phyloP scores from a whole-genome alignment of 2,329 filamentous ascomycete genomes.

The Dactylellina parvicollis region DNA sequence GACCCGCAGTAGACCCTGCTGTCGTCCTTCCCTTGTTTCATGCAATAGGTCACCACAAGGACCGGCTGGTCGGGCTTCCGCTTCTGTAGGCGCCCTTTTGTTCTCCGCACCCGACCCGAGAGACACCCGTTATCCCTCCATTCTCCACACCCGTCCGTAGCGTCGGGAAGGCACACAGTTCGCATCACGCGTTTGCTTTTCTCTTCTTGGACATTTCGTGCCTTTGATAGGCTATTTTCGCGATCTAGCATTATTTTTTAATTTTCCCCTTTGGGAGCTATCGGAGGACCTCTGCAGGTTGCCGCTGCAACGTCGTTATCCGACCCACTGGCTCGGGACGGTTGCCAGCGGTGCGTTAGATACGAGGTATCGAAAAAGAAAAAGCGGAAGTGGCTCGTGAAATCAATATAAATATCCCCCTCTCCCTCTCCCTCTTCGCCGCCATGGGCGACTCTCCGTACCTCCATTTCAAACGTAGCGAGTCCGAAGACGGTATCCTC shows the following conservation, averaged over 20 bases:
- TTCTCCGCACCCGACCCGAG: neutral
- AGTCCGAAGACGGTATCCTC: conserved; percentile 42
- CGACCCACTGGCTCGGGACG: conserved; percentile 46
- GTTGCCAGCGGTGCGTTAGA: conserved; percentile 11
- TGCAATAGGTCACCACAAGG: conserved; percentile 35
- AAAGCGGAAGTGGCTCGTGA: conserved; percentile 3
- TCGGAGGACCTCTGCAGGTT: conserved; percentile 12
- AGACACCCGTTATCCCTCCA: conserved; percentile 3
- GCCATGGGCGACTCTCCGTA: conserved; percentile 50
- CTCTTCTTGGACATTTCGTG: conserved; percentile 24
- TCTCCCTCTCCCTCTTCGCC: conserved; percentile 3
- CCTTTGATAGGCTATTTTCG: conserved; percentile 44
- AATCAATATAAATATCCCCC: neutral
- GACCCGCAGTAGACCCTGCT: conserved; percentile 49
- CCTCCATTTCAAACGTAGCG: conserved; percentile 50
- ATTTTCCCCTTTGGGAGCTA: conserved; percentile 35
- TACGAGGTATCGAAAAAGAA: conserved; percentile 32
- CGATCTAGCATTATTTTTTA: conserved; percentile 18
- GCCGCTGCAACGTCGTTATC: conserved; percentile 34
- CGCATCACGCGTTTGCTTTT: conserved; percentile 14
- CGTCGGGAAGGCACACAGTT: neutral
- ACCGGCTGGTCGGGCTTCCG: conserved; percentile 28
- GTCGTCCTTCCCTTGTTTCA: conserved; percentile 44
- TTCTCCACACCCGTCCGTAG: conserved; percentile 13
- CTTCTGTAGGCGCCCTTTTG: conserved; percentile 35